Base-by-base conservation (phyloP, 2,329 filamentous ascomycete species). In the Trichoderma endophyticum region DNA sequence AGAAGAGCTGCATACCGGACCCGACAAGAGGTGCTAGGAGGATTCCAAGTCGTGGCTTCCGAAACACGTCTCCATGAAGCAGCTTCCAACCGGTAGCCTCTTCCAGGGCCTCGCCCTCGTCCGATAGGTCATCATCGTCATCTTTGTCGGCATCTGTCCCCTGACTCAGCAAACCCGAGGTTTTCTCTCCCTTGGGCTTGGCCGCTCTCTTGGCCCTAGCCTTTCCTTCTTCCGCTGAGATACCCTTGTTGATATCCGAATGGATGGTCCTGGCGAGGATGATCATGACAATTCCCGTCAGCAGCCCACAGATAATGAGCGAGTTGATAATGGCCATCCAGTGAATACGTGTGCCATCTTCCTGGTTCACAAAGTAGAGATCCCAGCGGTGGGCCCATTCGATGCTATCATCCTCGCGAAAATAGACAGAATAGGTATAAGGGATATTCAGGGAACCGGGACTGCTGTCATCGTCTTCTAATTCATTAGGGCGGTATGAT, bases 251-350 rank as follows among this genome's bases (percentile, higher is more conserved):
- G 80, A 95, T 92, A 75, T 97, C 93, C 60, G 90, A 89, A 70
- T 91, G 89, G 63, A 95, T 89, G 0, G 94, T 97, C 77, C 92
- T 90, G 34, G 92, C 88, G 76, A 96, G 85, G 73, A 97, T 95
- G 78, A 97, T 92, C 72, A 93, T 88, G 28, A 96, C 92, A 43
- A 94, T 90, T 21, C 91, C 90, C 2, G 92, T 94, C 56, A 97
- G 84, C 43, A 96, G 84, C 7, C 91, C 91, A 64, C 92, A 93
- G 75, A 97, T 96, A 75, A 94, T 91, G 75, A 97, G 82, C 0
- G 93, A 96, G 82, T 97, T 97, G 80, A 96, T 82, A 74, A 97
- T 95, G 43, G 94, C 93, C 71, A 97, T 86, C 93, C 93, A 97
- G 79, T 97, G 94, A 28, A 95, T 93, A 78, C 90, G 90, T 30